phyloP scores from a whole-genome alignment of 1,284 basidiomycete species.

The Ceratobasidium papillatum region DNA sequence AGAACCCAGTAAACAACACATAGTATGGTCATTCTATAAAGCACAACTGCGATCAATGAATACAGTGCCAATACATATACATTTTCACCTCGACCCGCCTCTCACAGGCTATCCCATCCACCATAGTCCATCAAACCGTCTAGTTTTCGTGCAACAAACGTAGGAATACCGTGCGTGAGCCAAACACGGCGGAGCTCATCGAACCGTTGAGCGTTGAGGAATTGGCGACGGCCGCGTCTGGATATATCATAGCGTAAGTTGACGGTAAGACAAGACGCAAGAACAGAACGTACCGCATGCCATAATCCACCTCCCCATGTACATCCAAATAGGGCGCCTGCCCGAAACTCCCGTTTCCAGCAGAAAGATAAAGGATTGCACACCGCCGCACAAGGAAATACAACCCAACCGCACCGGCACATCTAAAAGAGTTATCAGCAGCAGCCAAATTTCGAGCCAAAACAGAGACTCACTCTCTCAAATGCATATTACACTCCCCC shows the following conservation, averaged over 20 bases:
- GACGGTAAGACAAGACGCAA: neutral
- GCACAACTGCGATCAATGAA: constrained; percentile 9
- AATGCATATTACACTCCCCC: constrained; percentile 95
- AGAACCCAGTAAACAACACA: neutral
- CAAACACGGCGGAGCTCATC: constrained; percentile 92
- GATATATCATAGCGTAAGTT: neutral
- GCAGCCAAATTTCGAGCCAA: constrained; percentile 28
- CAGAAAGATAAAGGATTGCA: constrained; percentile 90
- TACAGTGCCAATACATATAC: constrained; percentile 7
- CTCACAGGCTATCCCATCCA: constrained; percentile 88
- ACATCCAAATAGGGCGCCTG: constrained; percentile 93
- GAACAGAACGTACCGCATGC: constrained; percentile 74
- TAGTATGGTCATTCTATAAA: neutral
- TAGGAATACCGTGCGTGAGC: constrained; percentile 90
- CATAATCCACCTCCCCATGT: constrained; percentile 93
- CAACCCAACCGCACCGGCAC: constrained; percentile 87
- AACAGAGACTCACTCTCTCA: constrained; percentile 76
- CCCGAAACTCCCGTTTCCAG: constrained; percentile 87
- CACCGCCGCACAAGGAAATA: constrained; percentile 95
- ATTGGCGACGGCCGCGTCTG: constrained; percentile 88
- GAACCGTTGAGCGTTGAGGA: constrained; percentile 85
- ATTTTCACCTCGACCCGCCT: neutral
- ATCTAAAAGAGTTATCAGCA: constrained; percentile 61
- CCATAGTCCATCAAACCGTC: constrained; percentile 91
- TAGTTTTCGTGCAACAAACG: constrained; percentile 86